These are phyloP conservation scores for Aegilops bicornis DNA, from an alignment of 176 grass and related monocot genomes.

Conservation along the genomic window DNA sequence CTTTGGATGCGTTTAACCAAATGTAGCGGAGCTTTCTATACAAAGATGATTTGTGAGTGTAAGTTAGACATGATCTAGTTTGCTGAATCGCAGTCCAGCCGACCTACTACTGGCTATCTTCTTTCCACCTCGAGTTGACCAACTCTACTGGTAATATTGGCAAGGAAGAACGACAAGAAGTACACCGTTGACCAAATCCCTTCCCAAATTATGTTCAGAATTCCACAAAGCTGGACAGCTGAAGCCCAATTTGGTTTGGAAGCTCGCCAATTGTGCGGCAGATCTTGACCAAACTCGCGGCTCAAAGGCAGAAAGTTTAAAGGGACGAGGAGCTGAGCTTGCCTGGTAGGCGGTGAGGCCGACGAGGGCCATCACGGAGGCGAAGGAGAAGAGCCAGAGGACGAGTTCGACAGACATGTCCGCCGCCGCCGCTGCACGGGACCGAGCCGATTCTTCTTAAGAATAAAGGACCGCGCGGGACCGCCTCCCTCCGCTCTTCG, in stretches of 20 bases:
- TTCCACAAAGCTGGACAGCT: neutral
- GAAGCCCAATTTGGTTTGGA: neutral
- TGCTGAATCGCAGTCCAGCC: neutral
- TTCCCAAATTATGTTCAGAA: neutral
- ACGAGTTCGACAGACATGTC: constrained; percentile 77
- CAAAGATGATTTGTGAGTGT: neutral
- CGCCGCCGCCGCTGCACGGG: neutral
- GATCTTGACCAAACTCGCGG: constrained; percentile 2
- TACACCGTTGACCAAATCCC: constrained; percentile 19
- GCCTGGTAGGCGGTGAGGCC: constrained; percentile 80
- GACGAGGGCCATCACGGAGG: constrained; percentile 63
- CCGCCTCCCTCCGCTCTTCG: neutral
- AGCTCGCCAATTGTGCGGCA: neutral
- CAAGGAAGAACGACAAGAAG: neutral
- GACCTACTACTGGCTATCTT: constrained; percentile 5
- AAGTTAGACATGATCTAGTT: neutral
- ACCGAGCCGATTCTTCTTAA: neutral
- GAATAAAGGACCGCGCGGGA: neutral
- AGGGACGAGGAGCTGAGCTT: neutral
- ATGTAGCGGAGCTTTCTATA: neutral
- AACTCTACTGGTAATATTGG: neutral
- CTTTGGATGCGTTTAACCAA: neutral
- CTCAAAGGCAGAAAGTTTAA: neutral
- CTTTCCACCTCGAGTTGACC: constrained; percentile 4
- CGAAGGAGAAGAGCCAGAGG: constrained; percentile 81